A percentile compares a stretch with the other conserved stretches of the same genome.
Evolutionary conservation across 768 basidiomycete species (phyloP).

Genomic region (Boletus fagicola): DNA sequence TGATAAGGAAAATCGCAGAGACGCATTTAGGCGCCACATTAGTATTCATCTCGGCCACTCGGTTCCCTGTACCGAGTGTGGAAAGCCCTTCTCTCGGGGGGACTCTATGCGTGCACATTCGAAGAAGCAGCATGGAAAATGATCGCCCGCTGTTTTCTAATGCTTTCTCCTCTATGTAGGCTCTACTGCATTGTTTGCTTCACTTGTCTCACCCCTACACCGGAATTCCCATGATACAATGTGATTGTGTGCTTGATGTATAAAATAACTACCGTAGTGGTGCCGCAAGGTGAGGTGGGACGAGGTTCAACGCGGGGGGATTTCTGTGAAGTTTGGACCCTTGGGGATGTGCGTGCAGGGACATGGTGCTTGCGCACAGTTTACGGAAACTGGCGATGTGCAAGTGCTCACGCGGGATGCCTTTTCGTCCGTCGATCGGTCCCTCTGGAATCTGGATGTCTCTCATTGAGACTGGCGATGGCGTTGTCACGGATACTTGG

Average conservation of each 20-base stretch:
- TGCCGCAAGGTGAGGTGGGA: background rate
- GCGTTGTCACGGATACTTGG: too few relatives aligned
- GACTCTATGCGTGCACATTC: conserved; percentile 6
- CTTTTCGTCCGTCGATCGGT: too few relatives aligned
- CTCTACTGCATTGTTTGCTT: background rate
- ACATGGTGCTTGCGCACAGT: too few relatives aligned
- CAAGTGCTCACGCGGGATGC: too few relatives aligned
- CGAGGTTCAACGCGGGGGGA: too few relatives aligned
- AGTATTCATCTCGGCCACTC: background rate
- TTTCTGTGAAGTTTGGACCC: too few relatives aligned
- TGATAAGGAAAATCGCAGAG: background rate
- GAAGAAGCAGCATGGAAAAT: background rate
- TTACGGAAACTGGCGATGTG: too few relatives aligned
- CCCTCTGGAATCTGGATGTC: too few relatives aligned
- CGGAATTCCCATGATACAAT: background rate
- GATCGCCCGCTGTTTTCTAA: background rate
- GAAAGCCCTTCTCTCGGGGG: conserved; percentile 1
- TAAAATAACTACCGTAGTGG: background rate
- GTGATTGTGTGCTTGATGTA: background rate
- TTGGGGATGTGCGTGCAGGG: too few relatives aligned
- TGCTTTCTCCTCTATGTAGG: too few relatives aligned
- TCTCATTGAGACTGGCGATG: too few relatives aligned
- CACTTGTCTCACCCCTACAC: background rate
- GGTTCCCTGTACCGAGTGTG: background rate
- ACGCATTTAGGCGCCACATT: conserved; percentile 8